Conservation (phyloP, 2,329 filamentous ascomycete genomes). For the Coniochaeta sp. region DNA sequence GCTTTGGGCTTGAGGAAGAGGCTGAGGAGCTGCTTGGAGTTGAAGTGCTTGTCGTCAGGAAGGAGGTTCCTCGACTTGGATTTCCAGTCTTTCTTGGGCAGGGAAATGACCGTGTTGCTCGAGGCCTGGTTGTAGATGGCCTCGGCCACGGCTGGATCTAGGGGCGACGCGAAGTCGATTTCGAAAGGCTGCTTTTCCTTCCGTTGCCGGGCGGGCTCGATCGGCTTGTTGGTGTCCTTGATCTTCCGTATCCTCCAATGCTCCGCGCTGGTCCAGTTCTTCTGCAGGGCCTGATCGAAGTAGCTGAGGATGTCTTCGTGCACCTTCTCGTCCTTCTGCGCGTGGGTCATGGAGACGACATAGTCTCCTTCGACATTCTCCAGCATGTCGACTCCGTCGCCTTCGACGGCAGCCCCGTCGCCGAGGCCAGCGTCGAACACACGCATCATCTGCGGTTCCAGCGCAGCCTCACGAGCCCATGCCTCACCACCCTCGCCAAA, state of each 20-base stretch:
- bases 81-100: constrained; percentile 94
- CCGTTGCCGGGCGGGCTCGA: constrained; percentile 54
- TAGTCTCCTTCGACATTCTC: constrained; percentile 66
- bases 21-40: constrained; percentile 79
- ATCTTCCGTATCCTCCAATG: constrained; percentile 97
- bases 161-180: constrained; percentile 77
- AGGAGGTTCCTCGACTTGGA: constrained; percentile 88
- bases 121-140: constrained; percentile 74
- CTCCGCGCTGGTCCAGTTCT: constrained; percentile 97
- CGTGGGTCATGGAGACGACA: constrained; percentile 69
- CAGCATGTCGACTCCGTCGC: constrained; percentile 48
- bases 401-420: constrained; percentile 48
- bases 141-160: constrained; percentile 65
- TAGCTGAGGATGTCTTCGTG: constrained; percentile 97
- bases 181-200: constrained; percentile 97
- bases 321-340: constrained; percentile 57
- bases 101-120: constrained; percentile 71
- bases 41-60: constrained; percentile 97
- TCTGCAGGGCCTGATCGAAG: constrained; percentile 92
- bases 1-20: constrained; percentile 95
- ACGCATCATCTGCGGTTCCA: constrained; percentile 80
- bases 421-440: constrained; percentile 60
- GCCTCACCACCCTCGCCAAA: constrained; percentile 96
- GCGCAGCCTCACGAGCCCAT: constrained; percentile 84
- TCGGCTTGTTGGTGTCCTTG: constrained; percentile 65